Evolutionary conservation across 2,329 filamentous ascomycete species (phyloP).

Genomic region (Phialophora macrospora): DNA sequence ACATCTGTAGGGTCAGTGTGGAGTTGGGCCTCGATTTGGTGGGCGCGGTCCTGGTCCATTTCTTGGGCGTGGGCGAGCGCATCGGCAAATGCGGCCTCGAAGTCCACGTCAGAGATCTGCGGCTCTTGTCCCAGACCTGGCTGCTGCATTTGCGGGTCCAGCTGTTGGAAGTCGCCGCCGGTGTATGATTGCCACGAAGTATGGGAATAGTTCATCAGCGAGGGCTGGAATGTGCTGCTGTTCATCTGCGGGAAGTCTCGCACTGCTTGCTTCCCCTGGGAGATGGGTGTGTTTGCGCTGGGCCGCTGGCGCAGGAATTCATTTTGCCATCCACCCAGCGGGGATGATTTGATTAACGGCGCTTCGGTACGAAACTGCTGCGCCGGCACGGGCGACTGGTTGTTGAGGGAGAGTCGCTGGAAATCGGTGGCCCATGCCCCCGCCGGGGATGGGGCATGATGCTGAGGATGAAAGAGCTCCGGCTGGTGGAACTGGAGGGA

Average conservation of each 20-base stretch:
- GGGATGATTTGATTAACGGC: constrained; percentile 41
- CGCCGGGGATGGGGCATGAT: constrained; percentile 37
- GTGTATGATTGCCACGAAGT: constrained; percentile 37
- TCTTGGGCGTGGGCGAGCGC: constrained; percentile 34
- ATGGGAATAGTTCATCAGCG: constrained; percentile 23
- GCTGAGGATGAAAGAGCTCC: constrained; percentile 39
- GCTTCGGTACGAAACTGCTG: constrained; percentile 52
- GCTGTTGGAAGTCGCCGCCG: constrained; percentile 5
- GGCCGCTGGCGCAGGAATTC: constrained; percentile 59
- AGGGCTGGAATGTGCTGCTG: constrained; percentile 16
- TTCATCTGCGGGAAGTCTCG: constrained; percentile 37
- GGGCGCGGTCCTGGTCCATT: constrained; percentile 27
- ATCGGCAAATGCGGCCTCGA: constrained; percentile 38
- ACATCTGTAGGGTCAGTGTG: not conserved
- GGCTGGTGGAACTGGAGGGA: constrained; percentile 42
- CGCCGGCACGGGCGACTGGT: constrained; percentile 53
- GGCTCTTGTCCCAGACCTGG: constrained; percentile 29
- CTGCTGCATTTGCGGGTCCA: constrained; percentile 39
- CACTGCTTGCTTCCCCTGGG: constrained; percentile 30
- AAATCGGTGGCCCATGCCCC: constrained; percentile 54
- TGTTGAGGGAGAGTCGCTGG: constrained; percentile 50
- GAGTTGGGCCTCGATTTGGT: constrained; percentile 7
- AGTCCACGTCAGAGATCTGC: constrained; percentile 34
- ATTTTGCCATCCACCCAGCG: constrained; percentile 61
- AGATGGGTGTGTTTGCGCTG: constrained; percentile 40